Percentiles rank a stretch among this genome's conserved stretches.
Evolutionary conservation across 352 stramenopile genomes (phyloP).

Genomic region (Phytophthora sp.): DNA sequence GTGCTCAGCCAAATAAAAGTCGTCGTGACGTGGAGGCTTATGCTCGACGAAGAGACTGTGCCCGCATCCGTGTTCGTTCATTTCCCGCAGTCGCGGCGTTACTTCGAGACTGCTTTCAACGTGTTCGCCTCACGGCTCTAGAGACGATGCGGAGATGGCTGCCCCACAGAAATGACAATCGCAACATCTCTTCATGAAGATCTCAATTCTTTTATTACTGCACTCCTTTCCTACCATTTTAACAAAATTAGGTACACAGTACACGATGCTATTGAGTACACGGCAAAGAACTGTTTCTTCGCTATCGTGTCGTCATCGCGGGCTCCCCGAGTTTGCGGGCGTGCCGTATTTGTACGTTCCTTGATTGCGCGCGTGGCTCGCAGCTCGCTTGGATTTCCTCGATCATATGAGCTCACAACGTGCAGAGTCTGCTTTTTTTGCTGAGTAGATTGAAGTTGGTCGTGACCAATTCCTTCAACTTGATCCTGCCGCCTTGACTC

Average conservation of each 20-base stretch:
- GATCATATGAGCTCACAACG: too few relatives aligned
- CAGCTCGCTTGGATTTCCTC: too few relatives aligned
- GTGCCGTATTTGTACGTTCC: background rate
- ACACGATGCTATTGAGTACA: background rate
- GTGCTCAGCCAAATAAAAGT: background rate
- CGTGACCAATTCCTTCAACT: background rate
- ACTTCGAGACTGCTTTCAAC: conserved; percentile 10
- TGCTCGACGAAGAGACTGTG: background rate
- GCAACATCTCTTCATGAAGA: conserved; percentile 17
- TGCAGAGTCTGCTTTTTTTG: too few relatives aligned
- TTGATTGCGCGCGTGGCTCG: background rate
- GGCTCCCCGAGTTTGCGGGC: background rate
- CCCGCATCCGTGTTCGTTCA: conserved; percentile 4
- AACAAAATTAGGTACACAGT: background rate
- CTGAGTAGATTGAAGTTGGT: too few relatives aligned
- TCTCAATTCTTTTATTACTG: conserved; percentile 5
- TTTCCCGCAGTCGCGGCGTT: conserved; percentile 13
- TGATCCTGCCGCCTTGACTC: background rate
- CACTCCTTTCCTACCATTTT: conserved; percentile 1
- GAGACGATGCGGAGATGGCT: conserved; percentile 13
- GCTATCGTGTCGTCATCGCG: conserved; percentile 3
- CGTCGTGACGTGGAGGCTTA: background rate
- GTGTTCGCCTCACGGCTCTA: background rate
- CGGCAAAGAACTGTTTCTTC: background rate
- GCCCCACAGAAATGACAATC: conserved; percentile 37